Base-by-base conservation (phyloP, 1,284 basidiomycete species). In the Peniophora sp. region DNA sequence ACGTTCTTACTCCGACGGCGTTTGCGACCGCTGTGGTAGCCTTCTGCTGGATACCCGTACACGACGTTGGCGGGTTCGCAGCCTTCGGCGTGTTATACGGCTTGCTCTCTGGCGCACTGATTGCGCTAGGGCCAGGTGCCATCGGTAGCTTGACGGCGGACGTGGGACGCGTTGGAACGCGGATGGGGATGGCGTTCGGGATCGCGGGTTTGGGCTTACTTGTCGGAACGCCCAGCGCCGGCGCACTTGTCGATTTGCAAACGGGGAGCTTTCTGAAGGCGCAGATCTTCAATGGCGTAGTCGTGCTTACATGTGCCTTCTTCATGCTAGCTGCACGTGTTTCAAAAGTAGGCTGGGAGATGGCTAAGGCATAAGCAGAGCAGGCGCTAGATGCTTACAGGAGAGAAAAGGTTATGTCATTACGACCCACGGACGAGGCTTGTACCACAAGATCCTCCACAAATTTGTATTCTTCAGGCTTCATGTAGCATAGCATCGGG, bases 1-100 rank as follows among this genome's bases (percentile, higher is more conserved):
- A 64, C 55, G 55, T 59, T 23, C 46, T 58, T 47, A 55, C 60
- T 6, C 63, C 64, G 0, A 56, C 52, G 45, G 51, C 58, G 1
- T 45, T 62, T 38, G 48, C 50, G 3, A 54, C 56, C 25, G 56
- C 41, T 24, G 51, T 55, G 14, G 46, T 55, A 14, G 45, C 35
- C 5, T 35, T 55, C 8, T 20, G 44, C 12, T 55, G 54, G 54
- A 43, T 45, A 0, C 39, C 34, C 12, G 36, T 55, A 19, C 24
- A 24, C 38, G 48, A 34, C 6, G 52, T 17, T 3, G 43, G 41
- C 17, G 43, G 41, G 2, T 48, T 56, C 12, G 0, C 54, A 8
- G 41, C 20, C 2, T 56, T 61, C 34, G 59, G 55, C 2, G 45
- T 60, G 34, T 46, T 55, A 3, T 59, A 56, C 45, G 58, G 58